phyloP scores from a whole-genome alignment of 345 rosid genomes.

The Populus pruinosa region DNA sequence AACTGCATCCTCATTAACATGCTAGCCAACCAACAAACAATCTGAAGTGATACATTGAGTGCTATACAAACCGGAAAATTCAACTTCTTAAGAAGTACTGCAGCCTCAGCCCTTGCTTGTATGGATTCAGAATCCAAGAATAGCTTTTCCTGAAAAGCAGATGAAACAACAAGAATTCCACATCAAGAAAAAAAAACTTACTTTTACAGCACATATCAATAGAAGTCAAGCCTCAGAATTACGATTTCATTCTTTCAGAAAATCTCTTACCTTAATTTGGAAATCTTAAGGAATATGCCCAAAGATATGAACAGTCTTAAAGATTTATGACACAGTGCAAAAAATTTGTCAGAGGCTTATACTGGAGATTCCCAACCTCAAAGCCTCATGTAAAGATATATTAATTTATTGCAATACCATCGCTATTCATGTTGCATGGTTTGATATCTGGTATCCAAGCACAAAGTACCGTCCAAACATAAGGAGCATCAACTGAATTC shows the following conservation, averaged over 20 bases:
- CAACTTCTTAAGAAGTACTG: slow-evolving; percentile 86
- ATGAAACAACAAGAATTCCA: background rate
- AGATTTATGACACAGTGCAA: background rate
- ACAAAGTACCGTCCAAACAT: background rate
- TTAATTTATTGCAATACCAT: background rate
- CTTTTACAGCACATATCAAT: background rate
- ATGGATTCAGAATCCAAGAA: slow-evolving; percentile 93
- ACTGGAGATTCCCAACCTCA: background rate
- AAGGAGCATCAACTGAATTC: background rate
- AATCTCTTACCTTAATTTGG: background rate
- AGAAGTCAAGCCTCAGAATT: background rate
- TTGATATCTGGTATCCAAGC: background rate
- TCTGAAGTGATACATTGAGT: slow-evolving; percentile 13
- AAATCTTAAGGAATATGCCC: background rate
- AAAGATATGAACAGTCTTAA: background rate
- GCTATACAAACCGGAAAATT: slow-evolving; percentile 80
- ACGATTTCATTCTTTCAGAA: background rate
- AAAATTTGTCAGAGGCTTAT: background rate
- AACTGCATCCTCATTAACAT: background rate
- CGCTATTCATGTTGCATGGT: background rate
- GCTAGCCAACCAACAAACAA: slow-evolving; percentile 3
- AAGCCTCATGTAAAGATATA: background rate
- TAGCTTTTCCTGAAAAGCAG: slow-evolving; percentile 59
- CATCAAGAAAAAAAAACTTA: slow-evolving; percentile 1
- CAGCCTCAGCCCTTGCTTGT: slow-evolving; percentile 97